Evolutionary conservation across 192 early-diverging fungal species (phyloP).

Genomic region (Pilaira anomala): DNA sequence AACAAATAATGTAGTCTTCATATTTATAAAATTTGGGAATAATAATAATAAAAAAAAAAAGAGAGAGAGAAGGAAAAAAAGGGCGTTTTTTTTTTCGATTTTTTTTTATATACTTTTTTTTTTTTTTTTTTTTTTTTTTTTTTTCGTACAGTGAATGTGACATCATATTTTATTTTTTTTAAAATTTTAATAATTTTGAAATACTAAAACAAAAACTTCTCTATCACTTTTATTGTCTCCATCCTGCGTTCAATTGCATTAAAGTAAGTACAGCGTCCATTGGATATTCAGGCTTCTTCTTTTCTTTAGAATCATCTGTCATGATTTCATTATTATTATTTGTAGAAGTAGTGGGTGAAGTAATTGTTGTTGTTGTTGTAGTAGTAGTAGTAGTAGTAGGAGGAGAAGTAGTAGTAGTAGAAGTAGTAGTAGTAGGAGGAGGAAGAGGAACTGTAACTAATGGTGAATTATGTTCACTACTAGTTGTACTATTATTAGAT

Average conservation of each 20-base stretch:
- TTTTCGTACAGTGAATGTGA: neutral
- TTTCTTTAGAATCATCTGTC: slow-evolving; percentile 15
- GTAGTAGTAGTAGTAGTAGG: slow-evolving; percentile 8
- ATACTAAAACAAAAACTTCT: neutral
- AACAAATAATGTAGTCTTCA: slow-evolving; percentile 68
- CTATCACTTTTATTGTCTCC: slow-evolving; percentile 36
- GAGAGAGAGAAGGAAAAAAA: neutral
- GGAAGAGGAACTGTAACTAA: neutral
- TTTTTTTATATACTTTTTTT: no score
- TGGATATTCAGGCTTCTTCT: slow-evolving; percentile 39
- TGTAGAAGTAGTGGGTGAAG: slow-evolving; percentile 24
- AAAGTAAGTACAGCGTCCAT: slow-evolving; percentile 49
- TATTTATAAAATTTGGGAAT: neutral
- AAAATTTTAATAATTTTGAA: neutral
- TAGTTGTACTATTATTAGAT: neutral
- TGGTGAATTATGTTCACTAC: slow-evolving; percentile 26
- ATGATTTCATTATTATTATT: slow-evolving; percentile 6
- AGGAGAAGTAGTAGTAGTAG: no score
- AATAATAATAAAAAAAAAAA: neutral
- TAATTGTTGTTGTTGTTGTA: slow-evolving; percentile 15
- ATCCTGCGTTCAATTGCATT: slow-evolving; percentile 46
- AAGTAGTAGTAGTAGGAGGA: no score
- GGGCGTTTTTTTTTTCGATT: neutral
- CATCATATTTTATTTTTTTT: slow-evolving; percentile 2
- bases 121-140: neutral